These are phyloP conservation scores for Casuarina equisetifolia DNA, from an alignment of 306 rosid genomes.

Conservation along the genomic window DNA sequence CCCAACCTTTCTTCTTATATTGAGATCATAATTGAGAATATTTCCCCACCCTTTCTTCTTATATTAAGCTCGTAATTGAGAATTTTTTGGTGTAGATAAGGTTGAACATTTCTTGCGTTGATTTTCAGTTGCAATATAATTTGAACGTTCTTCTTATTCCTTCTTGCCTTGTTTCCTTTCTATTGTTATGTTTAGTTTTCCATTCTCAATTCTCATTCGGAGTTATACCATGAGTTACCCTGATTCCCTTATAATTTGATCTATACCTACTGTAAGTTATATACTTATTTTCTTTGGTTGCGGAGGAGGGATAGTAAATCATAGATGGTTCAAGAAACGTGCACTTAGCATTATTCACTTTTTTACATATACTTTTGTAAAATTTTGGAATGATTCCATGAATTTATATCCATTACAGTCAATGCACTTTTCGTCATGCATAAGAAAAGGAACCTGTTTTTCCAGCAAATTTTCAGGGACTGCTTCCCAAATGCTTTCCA, in stretches of 20 bases:
- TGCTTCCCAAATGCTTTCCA: not conserved
- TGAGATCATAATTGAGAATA: not conserved
- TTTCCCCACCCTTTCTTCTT: not conserved
- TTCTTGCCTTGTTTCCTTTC: not conserved
- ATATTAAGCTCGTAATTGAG: not conserved
- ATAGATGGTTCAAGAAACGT: not conserved
- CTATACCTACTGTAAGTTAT: not conserved
- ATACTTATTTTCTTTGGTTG: not conserved
- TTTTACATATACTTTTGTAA: not conserved
- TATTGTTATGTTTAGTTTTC: not conserved
- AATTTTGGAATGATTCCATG: not conserved
- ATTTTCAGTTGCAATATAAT: not conserved
- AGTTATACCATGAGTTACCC: not conserved
- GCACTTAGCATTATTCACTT: not conserved
- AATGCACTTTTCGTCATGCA: not conserved
- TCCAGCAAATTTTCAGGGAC: not conserved
- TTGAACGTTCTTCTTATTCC: not conserved
- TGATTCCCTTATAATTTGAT: not conserved
- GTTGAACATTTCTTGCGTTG: not conserved
- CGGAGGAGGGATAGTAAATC: not conserved
- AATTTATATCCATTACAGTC: not conserved
- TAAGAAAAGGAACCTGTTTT: not conserved
- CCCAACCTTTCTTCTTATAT: not conserved
- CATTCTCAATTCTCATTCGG: not conserved
- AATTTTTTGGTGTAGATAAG: no score